Percentiles rank a stretch among this genome's conserved stretches.
These are phyloP conservation scores for Penicillium silybi DNA, from an alignment of 495 filamentous ascomycete species.

Conservation along the genomic window DNA sequence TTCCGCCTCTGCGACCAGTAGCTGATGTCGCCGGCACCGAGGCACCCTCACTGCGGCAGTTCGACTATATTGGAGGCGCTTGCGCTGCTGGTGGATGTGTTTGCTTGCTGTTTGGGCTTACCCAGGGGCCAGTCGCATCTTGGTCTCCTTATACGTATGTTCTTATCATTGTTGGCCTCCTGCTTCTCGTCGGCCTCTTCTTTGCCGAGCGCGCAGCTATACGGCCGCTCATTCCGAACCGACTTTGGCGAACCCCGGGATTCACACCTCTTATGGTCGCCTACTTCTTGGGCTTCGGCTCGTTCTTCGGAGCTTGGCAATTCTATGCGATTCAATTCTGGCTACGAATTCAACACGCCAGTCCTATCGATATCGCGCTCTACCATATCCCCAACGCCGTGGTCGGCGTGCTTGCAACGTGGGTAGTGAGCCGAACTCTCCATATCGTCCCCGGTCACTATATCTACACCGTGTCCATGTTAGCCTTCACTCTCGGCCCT, in stretches of 20 bases:
- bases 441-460: conserved; percentile 44
- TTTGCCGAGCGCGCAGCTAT: conserved; percentile 21
- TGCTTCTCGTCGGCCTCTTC: conserved; percentile 21
- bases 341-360: conserved; percentile 36
- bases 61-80: conserved; percentile 25
- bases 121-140: conserved; percentile 23
- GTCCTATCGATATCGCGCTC: conserved; percentile 34
- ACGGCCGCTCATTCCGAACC: conserved; percentile 24
- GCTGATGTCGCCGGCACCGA: conserved; percentile 21
- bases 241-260: conserved; percentile 34
- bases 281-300: conserved; percentile 45
- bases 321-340: conserved; percentile 49
- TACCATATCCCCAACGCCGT: conserved; percentile 43
- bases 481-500: conserved; percentile 27
- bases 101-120: conserved; percentile 26
- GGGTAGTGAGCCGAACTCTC: conserved; percentile 37
- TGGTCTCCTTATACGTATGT: conserved; percentile 29
- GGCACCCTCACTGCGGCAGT: conserved; percentile 20
- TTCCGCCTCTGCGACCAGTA: conserved; percentile 20
- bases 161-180: conserved; percentile 17
- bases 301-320: conserved; percentile 43
- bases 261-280: conserved; percentile 40
- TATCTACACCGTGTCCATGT: conserved; percentile 35
- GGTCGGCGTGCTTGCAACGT: conserved; percentile 39
- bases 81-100: conserved; percentile 26